A percentile compares a stretch with the other conserved stretches of the same genome.
Conservation (phyloP, 345 rosid species). For the Eucalyptus lansdowneana region DNA sequence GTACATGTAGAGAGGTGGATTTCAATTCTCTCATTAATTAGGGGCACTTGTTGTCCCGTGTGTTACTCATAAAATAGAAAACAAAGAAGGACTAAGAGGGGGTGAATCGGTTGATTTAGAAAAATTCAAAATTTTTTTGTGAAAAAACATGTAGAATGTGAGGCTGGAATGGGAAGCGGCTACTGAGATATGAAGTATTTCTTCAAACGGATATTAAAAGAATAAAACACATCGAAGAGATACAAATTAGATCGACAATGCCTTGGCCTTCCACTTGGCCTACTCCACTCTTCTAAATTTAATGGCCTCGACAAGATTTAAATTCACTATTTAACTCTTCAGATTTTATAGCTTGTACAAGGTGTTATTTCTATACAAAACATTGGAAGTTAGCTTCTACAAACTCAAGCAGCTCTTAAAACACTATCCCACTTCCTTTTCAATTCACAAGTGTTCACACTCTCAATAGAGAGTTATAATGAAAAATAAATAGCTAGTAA, state of each 20-base stretch:
- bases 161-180: neutral
- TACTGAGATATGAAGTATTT: neutral
- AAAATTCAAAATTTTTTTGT: neutral
- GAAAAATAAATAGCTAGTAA: neutral
- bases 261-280: neutral
- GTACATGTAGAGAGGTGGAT: neutral
- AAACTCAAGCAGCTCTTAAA: neutral
- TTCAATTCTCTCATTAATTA: neutral
- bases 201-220: neutral
- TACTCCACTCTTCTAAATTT: neutral
- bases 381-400: neutral
- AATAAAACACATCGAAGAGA: neutral
- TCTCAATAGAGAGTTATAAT: neutral
- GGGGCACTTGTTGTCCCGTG: neutral
- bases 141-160: neutral
- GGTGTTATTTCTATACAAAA: neutral
- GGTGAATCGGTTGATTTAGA: neutral
- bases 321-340: neutral
- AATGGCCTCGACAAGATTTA: neutral
- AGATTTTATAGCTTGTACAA: neutral
- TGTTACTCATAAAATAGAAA: neutral
- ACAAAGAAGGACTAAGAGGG: neutral
- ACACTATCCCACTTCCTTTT: neutral
- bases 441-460: neutral
- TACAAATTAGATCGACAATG: neutral